Conservation (phyloP, 371 early-diverging fungal genomes). For the Cokeromyces recurvatus region DNA sequence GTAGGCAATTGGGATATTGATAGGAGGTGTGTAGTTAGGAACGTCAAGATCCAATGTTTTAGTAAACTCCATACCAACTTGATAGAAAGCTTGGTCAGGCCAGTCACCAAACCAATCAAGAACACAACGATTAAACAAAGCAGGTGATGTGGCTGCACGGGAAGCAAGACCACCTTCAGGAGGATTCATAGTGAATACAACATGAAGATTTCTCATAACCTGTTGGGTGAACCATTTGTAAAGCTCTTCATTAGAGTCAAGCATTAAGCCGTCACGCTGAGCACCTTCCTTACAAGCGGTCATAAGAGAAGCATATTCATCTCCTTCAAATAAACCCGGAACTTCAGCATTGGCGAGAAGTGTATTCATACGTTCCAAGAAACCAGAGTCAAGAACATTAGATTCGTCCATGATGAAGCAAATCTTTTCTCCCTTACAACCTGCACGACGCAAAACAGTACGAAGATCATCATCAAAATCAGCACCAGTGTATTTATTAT, state of each 20-base stretch:
- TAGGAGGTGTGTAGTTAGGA: constrained; percentile 64
- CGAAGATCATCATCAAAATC: constrained; percentile 98
- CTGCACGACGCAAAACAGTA: constrained; percentile 84
- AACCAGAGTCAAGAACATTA: constrained; percentile 93
- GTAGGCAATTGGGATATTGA: constrained; percentile 78
- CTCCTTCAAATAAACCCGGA: constrained; percentile 98
- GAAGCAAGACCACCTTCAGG: constrained; percentile 92
- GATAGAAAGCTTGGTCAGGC: constrained; percentile 96
- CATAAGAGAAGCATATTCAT: constrained; percentile 95
- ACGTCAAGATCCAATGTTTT: constrained; percentile 84
- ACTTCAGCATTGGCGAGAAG: constrained; percentile 97
- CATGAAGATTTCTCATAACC: constrained; percentile 95
- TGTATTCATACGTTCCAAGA: constrained; percentile 99
- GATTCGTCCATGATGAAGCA: constrained; percentile 98
- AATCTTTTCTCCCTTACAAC: constrained; percentile 97
- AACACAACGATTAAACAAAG: constrained; percentile 99
- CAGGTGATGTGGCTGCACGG: constrained; percentile 96
- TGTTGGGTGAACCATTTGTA: constrained; percentile 98
- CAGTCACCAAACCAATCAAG: constrained; percentile 99
- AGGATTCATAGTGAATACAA: constrained; percentile 99
- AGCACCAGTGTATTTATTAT: constrained; percentile 91
- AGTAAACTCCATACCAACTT: constrained; percentile 96
- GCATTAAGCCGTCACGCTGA: constrained; percentile 87
- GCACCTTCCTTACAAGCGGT: constrained; percentile 94
- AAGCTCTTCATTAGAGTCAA: constrained; percentile 93